Percentiles rank a stretch among this genome's conserved stretches.
These are phyloP conservation scores for Cyclostephanos invisitatus DNA, from an alignment of 108 stramenopile genomes.

Conservation along the genomic window DNA sequence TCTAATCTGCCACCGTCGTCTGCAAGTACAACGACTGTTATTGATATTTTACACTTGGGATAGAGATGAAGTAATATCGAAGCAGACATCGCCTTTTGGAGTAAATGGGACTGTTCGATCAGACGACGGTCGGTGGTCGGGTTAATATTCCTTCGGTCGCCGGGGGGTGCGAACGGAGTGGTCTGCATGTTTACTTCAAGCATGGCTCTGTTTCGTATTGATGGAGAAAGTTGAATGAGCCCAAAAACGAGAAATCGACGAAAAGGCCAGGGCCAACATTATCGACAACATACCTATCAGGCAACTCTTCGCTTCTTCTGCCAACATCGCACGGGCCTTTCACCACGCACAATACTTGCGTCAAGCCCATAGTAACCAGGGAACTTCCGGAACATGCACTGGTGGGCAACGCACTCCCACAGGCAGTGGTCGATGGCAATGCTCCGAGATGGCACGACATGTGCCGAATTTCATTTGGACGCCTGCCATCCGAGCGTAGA, in stretches of 20 bases:
- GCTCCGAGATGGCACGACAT: constrained; percentile 72
- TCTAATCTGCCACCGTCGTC: constrained; percentile 87
- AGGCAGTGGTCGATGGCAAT: constrained; percentile 50
- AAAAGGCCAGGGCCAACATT: background rate
- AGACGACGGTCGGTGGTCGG: constrained; percentile 76
- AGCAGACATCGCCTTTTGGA: constrained; percentile 79
- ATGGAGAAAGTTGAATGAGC: background rate
- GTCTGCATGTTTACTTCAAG: constrained; percentile 67
- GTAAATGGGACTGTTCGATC: constrained; percentile 71
- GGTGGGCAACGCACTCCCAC: constrained; percentile 44
- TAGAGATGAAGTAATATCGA: constrained; percentile 77
- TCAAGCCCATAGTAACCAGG: constrained; percentile 85
- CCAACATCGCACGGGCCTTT: constrained; percentile 69
- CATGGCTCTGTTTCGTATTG: constrained; percentile 49
- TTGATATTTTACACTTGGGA: constrained; percentile 74
- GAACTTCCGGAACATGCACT: constrained; percentile 64
- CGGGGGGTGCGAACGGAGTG: constrained; percentile 73
- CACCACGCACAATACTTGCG: constrained; percentile 63
- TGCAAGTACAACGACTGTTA: constrained; percentile 69
- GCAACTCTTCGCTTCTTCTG: constrained; percentile 72
- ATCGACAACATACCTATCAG: constrained; percentile 52
- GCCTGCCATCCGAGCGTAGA: constrained; percentile 84
- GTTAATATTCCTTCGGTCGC: constrained; percentile 72
- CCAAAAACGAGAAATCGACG: background rate
- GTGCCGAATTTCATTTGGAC: constrained; percentile 82